phyloP scores from a whole-genome alignment of 768 basidiomycete genomes.

The Amanita jacksonii region DNA sequence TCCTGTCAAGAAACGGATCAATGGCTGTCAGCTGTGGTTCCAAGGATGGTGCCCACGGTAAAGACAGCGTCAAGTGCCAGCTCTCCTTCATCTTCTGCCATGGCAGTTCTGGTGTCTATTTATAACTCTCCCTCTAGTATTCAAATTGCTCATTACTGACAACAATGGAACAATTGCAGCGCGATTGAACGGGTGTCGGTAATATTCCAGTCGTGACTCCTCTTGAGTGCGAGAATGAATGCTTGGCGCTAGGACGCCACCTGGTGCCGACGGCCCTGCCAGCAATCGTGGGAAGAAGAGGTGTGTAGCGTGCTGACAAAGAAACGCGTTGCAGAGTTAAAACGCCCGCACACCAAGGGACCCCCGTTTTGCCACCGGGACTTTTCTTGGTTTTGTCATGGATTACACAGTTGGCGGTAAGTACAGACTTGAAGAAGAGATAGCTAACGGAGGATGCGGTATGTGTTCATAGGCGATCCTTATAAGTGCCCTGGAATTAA shows the following conservation, averaged over 20 bases:
- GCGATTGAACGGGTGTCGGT: too few relatives aligned
- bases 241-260: too few relatives aligned
- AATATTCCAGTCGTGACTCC: too few relatives aligned
- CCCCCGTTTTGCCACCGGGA: too few relatives aligned
- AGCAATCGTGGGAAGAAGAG: neutral
- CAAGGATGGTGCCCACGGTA: slow-evolving; percentile 32
- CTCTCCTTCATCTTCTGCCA: slow-evolving; percentile 23
- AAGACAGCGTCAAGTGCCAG: slow-evolving; percentile 37
- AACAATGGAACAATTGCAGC: too few relatives aligned
- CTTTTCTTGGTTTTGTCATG: slow-evolving; percentile 13
- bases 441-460: slow-evolving; percentile 77
- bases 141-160: too few relatives aligned
- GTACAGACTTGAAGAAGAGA: slow-evolving; percentile 70
- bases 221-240: too few relatives aligned
- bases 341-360: too few relatives aligned
- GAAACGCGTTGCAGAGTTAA: slow-evolving; percentile 8
- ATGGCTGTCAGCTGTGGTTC: neutral
- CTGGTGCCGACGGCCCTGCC: neutral
- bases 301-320: slow-evolving; percentile 11
- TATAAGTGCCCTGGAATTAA: neutral
- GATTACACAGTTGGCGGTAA: slow-evolving; percentile 58
- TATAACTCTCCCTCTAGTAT: too few relatives aligned
- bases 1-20: neutral
- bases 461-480: slow-evolving; percentile 17
- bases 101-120: too few relatives aligned